Conservation (phyloP, 148 eudicot species). For the Euryodendron excelsum region DNA sequence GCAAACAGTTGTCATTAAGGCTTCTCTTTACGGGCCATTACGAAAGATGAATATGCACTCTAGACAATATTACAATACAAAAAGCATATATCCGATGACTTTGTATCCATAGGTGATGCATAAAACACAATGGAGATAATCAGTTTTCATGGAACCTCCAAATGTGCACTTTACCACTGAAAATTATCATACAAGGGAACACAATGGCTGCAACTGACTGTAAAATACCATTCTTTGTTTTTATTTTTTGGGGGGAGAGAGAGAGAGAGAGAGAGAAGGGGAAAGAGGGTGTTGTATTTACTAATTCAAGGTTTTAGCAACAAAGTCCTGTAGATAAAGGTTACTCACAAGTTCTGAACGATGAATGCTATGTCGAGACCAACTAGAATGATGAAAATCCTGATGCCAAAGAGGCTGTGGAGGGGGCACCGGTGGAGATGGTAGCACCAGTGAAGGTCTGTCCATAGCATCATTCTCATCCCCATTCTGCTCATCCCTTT, state of each 20-base stretch:
- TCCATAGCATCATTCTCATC: conserved; percentile 42
- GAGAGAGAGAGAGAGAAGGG: too few species aligned
- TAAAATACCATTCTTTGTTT: too few species aligned
- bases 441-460: conserved; percentile 60
- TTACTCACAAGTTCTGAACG: conserved; percentile 76
- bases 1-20: too few species aligned
- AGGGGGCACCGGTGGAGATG: conserved; percentile 93
- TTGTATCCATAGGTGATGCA: not conserved
- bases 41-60: not conserved
- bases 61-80: not conserved
- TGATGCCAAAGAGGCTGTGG: conserved; percentile 94
- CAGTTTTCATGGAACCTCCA: conserved; percentile 1
- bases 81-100: not conserved
- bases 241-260: too few species aligned
- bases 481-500: conserved; percentile 56
- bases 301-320: too few species aligned
- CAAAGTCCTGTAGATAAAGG: too few species aligned
- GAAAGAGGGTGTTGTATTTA: too few species aligned
- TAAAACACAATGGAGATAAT: not conserved
- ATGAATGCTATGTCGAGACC: conserved; percentile 84
- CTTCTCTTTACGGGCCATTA: not conserved
- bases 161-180: not conserved
- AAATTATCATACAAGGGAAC: not conserved
- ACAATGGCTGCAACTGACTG: too few species aligned
- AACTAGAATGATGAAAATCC: conserved; percentile 68